phyloP scores from a whole-genome alignment of 306 rosid genomes.

The Cucumis melo region DNA sequence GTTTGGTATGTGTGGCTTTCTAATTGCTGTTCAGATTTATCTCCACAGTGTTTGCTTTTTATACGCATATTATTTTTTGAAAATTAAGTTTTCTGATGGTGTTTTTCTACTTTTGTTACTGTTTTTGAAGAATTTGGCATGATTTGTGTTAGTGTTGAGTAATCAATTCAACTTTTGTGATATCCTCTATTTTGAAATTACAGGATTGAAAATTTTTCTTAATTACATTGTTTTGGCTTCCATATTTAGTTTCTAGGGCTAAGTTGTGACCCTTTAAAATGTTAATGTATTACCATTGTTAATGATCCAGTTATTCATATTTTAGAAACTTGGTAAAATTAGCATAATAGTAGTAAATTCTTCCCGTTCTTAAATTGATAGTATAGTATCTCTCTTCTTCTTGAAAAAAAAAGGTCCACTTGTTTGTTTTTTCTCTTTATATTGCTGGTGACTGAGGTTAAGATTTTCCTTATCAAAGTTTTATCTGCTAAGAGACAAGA shows the following conservation, averaged over 20 bases:
- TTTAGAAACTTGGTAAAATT: neutral
- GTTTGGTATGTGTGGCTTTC: too few species aligned
- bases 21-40: too few species aligned
- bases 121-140: too few species aligned
- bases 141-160: too few species aligned
- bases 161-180: too few species aligned
- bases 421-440: neutral
- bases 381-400: neutral
- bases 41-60: too few species aligned
- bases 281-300: neutral
- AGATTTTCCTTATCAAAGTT: conserved; percentile 30
- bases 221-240: neutral
- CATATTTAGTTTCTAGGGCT: neutral
- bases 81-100: too few species aligned
- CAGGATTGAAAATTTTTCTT: neutral
- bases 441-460: conserved; percentile 7
- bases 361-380: neutral
- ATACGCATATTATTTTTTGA: too few species aligned
- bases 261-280: neutral
- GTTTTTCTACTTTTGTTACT: too few species aligned
- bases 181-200: neutral
- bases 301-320: neutral
- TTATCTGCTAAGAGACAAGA: conserved; percentile 60
- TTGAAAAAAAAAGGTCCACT: neutral
- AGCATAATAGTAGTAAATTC: neutral